A percentile compares a stretch with the other conserved stretches of the same genome.
Evolutionary conservation across 768 basidiomycete genomes (phyloP).

Genomic region (Floccularia luteovirens): DNA sequence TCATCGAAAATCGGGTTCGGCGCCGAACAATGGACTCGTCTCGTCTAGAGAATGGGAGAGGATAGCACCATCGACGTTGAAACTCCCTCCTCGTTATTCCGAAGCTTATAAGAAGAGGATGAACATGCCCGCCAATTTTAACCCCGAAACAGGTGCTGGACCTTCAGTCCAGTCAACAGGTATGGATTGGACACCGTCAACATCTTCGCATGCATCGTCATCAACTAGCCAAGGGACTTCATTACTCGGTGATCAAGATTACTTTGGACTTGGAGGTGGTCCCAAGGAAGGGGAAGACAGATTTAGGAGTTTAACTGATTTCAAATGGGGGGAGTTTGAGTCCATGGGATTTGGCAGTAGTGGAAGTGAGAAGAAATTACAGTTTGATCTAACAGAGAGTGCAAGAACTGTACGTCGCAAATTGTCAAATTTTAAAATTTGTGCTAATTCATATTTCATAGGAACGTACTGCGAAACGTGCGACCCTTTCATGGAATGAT

Average conservation of each 20-base stretch:
- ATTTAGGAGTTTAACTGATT: conserved; percentile 75
- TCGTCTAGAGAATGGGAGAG: conserved; percentile 73
- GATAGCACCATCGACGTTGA: conserved; percentile 55
- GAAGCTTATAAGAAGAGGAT: conserved; percentile 73
- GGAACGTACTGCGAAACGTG: conserved; percentile 66
- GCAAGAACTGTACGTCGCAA: conserved; percentile 49
- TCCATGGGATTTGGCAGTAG: conserved; percentile 65
- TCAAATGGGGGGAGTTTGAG: conserved; percentile 93
- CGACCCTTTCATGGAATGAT: conserved; percentile 86
- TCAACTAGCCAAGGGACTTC: conserved; percentile 10
- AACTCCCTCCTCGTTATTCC: conserved; percentile 60
- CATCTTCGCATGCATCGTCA: conserved; percentile 25
- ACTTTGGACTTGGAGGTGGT: conserved; percentile 29
- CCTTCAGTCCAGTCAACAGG: conserved; percentile 18
- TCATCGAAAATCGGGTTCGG: conserved; percentile 16
- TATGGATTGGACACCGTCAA: conserved; percentile 34
- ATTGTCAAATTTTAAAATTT: not conserved
- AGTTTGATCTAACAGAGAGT: conserved; percentile 90
- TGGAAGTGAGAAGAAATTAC: conserved; percentile 62
- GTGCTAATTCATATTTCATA: conserved; percentile 15
- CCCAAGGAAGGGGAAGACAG: conserved; percentile 50
- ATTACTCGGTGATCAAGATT: conserved; percentile 22
- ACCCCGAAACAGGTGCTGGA: conserved; percentile 40
- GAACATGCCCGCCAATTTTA: conserved; percentile 53
- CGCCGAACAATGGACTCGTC: conserved; percentile 35